Base-by-base conservation (phyloP, 2,329 filamentous ascomycete genomes). In the Colletotrichum abscissum region DNA sequence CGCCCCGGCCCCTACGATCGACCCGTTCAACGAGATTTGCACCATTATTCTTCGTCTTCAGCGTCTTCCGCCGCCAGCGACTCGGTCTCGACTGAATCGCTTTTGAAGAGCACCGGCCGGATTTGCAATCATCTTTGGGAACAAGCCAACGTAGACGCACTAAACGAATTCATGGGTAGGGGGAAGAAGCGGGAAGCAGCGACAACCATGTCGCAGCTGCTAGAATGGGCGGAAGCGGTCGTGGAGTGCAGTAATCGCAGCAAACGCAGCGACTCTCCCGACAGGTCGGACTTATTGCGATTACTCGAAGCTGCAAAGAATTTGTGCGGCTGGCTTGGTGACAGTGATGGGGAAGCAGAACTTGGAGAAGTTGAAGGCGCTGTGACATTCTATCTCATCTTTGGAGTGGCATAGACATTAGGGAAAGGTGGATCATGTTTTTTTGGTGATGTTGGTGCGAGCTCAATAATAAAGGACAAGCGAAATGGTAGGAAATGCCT, bases 51-150 rank as follows among this genome's bases (percentile, higher is more conserved):
- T 12, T n/a, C 46, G 22, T 64, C 49, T 35, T 46, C 52, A 54
- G 60, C 58, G 30, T 11, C 11, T 38, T 57, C 9, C 7, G 19
- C 14, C 16, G 33, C 11, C 11, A 46, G 38, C 26, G 58, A 76
- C 2, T 35, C 63, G 11, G 42, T n/a, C 12, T 67, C 77, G 4
- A 78, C 76, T 4, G 68, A 71, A 42, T 80, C 75, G 19, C 78
- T 83, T 1, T 76, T 81, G 19, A 74, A 76, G 42, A 82, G 82
- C 72, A 68, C 78, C 22, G 79, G 76, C 46, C 71, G 60, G 46
- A 81, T 83, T 46, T 81, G 80, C 75, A 76, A 74, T 49, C 75
- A 79, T 70, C 62, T 81, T 4, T 82, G 80, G 81, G 73, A 72
- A 12, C 78, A 78, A 19, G 78, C 80, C 28, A 77, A 77, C 57